These are phyloP conservation scores for Epichloe sibirici DNA, from an alignment of 2,329 filamentous ascomycete genomes.

Conservation along the genomic window DNA sequence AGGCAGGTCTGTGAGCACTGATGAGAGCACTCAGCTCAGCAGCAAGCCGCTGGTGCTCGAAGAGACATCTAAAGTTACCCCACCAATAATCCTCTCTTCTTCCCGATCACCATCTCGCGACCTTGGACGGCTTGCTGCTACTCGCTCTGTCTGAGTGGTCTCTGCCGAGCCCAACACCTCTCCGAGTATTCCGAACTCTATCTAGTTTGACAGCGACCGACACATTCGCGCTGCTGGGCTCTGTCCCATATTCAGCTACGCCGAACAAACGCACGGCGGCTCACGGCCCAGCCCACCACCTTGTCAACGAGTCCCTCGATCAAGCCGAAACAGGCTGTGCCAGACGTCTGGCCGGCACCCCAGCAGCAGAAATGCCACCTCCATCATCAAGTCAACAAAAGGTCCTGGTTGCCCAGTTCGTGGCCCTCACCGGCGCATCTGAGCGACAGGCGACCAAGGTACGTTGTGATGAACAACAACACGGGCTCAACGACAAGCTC, in stretches of 20 bases:
- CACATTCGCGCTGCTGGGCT: not conserved
- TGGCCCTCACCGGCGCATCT: constrained; percentile 28
- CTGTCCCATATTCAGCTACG: not conserved
- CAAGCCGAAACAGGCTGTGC: not conserved
- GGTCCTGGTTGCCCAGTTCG: constrained; percentile 29
- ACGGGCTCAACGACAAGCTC: not conserved
- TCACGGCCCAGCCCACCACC: not conserved
- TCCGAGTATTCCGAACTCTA: not conserved
- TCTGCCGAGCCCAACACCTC: not conserved
- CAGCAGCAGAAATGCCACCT: constrained; percentile 24
- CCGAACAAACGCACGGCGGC: not conserved
- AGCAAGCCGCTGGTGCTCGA: constrained; percentile 6
- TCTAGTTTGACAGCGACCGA: not conserved
- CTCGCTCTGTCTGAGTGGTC: not conserved
- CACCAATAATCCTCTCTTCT: not conserved
- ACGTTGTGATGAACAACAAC: constrained; percentile 15
- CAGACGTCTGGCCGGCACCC: not conserved
- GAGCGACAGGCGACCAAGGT: constrained; percentile 34
- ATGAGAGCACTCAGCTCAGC: not conserved
- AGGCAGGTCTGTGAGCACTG: too few relatives aligned
- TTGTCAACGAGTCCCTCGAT: not conserved
- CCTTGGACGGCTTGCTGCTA: not conserved
- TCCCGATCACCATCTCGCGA: not conserved
- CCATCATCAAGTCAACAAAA: constrained; percentile 27
- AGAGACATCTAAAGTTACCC: not conserved